Evolutionary conservation across 2,329 filamentous ascomycete genomes (phyloP).

Genomic region (Clathrospora elynae): DNA sequence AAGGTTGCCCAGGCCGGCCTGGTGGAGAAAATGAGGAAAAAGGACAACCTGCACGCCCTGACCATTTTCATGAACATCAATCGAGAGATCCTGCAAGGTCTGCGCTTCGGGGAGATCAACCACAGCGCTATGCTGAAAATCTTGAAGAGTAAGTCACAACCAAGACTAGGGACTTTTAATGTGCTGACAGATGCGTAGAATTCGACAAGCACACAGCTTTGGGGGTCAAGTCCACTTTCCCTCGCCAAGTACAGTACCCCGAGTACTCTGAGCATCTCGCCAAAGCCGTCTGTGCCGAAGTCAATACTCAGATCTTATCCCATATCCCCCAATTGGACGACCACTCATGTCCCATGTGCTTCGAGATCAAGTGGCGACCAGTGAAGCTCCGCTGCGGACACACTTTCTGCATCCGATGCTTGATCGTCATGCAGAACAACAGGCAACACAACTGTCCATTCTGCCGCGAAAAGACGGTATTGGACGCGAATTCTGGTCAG

Average conservation of each 20-base stretch:
- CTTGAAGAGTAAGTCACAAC: slow-evolving; percentile 77
- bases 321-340: slow-evolving; percentile 83
- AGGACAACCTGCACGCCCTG: slow-evolving; percentile 68
- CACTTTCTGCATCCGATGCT: slow-evolving; percentile 81
- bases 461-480: slow-evolving; percentile 73
- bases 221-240: slow-evolving; percentile 68
- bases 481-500: slow-evolving; percentile 70
- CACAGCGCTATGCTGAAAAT: slow-evolving; percentile 79
- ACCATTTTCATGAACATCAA: slow-evolving; percentile 75
- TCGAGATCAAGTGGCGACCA: slow-evolving; percentile 78
- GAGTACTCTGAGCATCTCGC: slow-evolving; percentile 70
- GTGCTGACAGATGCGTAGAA: slow-evolving; percentile 57
- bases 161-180: too few species aligned
- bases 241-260: slow-evolving; percentile 60
- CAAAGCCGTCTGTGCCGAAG: slow-evolving; percentile 74
- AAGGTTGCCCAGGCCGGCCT: slow-evolving; percentile 67
- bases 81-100: slow-evolving; percentile 72
- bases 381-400: slow-evolving; percentile 77
- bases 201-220: slow-evolving; percentile 86
- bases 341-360: slow-evolving; percentile 81
- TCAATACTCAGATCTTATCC: slow-evolving; percentile 72
- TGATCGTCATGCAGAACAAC: slow-evolving; percentile 77
- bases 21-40: slow-evolving; percentile 65
- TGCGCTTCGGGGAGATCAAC: slow-evolving; percentile 86
- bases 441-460: slow-evolving; percentile 73